A percentile compares a stretch with the other conserved stretches of the same genome.
These are phyloP conservation scores for Clavispora vitiphila DNA, from an alignment of 805 yeast species.

Conservation along the genomic window DNA sequence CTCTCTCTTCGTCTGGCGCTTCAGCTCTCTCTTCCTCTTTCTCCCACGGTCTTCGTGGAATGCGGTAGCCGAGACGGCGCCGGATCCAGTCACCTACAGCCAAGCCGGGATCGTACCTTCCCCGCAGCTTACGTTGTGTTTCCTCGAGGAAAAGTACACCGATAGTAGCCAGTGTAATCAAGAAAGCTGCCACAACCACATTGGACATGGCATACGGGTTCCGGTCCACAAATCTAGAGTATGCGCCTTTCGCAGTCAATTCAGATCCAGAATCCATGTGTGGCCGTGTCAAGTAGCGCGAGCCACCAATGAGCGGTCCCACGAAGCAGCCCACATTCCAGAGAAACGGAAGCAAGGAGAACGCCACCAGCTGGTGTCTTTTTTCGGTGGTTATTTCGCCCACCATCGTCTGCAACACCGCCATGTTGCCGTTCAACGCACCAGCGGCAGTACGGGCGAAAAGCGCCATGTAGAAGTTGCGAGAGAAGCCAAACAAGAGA, in stretches of 20 bases:
- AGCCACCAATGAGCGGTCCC: constrained; percentile 32
- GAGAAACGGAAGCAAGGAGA: constrained; percentile 26
- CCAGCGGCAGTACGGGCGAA: constrained; percentile 26
- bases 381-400: constrained; percentile 29
- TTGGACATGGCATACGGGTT: constrained; percentile 38
- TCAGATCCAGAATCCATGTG: constrained; percentile 2
- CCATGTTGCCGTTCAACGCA: constrained; percentile 26
- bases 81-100: constrained; percentile 29
- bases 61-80: constrained; percentile 19
- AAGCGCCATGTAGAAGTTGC: constrained; percentile 24
- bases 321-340: constrained; percentile 29
- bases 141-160: constrained; percentile 37
- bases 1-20: not conserved
- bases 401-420: constrained; percentile 26
- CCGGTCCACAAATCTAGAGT: constrained; percentile 24
- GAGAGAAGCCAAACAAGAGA: constrained; percentile 25
- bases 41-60: constrained; percentile 29
- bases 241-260: too few relatives aligned
- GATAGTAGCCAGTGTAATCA: constrained; percentile 20
- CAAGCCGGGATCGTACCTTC: constrained; percentile 30
- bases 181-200: constrained; percentile 26
- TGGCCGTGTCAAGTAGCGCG: constrained; percentile 25
- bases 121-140: constrained; percentile 24
- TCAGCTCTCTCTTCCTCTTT: too few relatives aligned
- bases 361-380: constrained; percentile 28